Conservation (phyloP, 108 stramenopile species). For the Conticribra weissflogii region DNA sequence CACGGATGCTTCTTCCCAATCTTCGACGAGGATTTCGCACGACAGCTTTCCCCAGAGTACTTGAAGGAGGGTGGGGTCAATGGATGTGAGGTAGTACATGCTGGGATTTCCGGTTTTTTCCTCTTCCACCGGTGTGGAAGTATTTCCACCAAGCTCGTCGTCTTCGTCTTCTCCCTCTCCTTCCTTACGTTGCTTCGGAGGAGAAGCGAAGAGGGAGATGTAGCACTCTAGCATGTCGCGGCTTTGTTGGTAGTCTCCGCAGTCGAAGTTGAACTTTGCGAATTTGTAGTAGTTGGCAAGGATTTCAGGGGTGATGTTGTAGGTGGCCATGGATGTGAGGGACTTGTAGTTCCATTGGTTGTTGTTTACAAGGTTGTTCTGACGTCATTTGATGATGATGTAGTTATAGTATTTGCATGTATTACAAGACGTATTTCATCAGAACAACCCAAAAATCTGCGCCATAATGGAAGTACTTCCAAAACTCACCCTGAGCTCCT, state of each 20-base stretch:
- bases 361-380: slow-evolving; percentile 57
- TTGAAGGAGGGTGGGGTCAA: slow-evolving; percentile 69
- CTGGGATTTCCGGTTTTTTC: slow-evolving; percentile 71
- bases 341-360: slow-evolving; percentile 83
- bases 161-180: slow-evolving; percentile 64
- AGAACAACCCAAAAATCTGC: slow-evolving; percentile 8
- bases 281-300: slow-evolving; percentile 81
- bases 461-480: slow-evolving; percentile 1
- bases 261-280: slow-evolving; percentile 94
- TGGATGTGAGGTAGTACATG: slow-evolving; percentile 81
- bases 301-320: slow-evolving; percentile 72
- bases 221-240: slow-evolving; percentile 87
- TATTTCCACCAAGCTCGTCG: slow-evolving; percentile 31
- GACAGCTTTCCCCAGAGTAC: slow-evolving; percentile 94
- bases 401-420: too few relatives aligned
- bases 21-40: slow-evolving; percentile 89
- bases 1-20: slow-evolving; percentile 86
- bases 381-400: too few relatives aligned
- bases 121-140: slow-evolving; percentile 38
- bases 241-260: slow-evolving; percentile 87
- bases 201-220: slow-evolving; percentile 78
- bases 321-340: slow-evolving; percentile 48
- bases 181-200: slow-evolving; percentile 56
- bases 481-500: slow-evolving; percentile 75
- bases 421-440: too few relatives aligned